Evolutionary conservation across 495 filamentous ascomycete species (phyloP), one percentile per base, ranked within the genome.

Genomic region (Tuber microsphaerosporum): DNA sequence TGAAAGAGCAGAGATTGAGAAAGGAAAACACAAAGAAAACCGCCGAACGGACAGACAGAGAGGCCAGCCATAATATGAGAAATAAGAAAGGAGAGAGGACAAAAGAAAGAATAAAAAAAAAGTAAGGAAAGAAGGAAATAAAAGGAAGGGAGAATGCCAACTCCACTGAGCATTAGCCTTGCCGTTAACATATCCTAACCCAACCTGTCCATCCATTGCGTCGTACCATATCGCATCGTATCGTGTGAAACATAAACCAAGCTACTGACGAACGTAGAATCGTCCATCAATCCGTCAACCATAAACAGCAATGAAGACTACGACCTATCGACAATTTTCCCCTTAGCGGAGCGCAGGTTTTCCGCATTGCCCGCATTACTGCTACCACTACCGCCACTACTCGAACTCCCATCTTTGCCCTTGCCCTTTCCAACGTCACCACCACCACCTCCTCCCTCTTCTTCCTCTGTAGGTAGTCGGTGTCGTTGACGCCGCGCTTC

Each of bases 401-500:
- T 71, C 26, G 26, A 65, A 39, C 72, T 77, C 26, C 56, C 45
- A 39, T 73, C 44, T 26, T 56, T 31, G 22, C 44, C 56, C 44
- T 77, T 74, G 72, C 74, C 70, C 65, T 81, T 75, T 31, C 75
- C 78, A 70, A 71, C 48, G 42, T 75, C 79, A 17, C 19, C 51
- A 44, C 69, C 73, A 45, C 70, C 77, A 8, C n/a, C 69, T 17
- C 43, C 73, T 19, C 74, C 75, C 22, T 51, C 69, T 17, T 46
- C 79, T 39, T 51, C 65, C 39, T 75, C 78, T 20, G 6, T 37
- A n/a, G 17, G 42, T 6, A 22, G 44, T 48, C 46, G 34, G 3
- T 41, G 79, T 73, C 41, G 70, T 56, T 71, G 72, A 19, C 73
- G 44, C 79, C 69, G 76, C 46, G 76, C 76, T 45, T 90, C 89